Evolutionary conservation across 202 grass and related monocot genomes (phyloP), one percentile per base, ranked within the genome.

Genomic region (Brachypodium distachyon): DNA sequence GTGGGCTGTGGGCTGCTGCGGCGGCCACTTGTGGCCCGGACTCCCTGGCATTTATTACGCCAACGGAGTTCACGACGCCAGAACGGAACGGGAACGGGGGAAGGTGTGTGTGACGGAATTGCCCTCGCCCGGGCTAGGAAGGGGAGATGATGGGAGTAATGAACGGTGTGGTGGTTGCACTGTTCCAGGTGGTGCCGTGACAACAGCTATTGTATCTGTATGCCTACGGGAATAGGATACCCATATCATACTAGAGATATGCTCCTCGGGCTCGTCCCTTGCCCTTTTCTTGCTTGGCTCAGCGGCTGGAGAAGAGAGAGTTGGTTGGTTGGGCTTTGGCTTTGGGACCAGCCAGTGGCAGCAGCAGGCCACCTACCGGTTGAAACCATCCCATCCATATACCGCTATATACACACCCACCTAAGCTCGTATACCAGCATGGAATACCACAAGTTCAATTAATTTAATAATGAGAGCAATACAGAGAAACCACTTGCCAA

Each of bases 151-250:
- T 37, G 21, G 60, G 34, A 63, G 33, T 41, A 53, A 37, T n/a
- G 69, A 13, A 0, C 26, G 68, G 68, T 38, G 68, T 16, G 69
- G 69, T 72, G 32, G 69, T 72, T 72, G 70, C 34, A 56, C 70
- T 73, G 70, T 73, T 73, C 70, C 69, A 72, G 69, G 49, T 70
- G 67, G 47, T 48, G 66, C 23, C 54, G 44, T 66, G 61, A 40
- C 64, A 67, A 67, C 64, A 11, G 64, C 36, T 28, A n/a, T n/a
- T n/a, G n/a, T n/a, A n/a, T n/a, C n/a, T n/a, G n/a, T n/a, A 40
- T 0, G 26, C 21, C 63, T 66, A 42, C 16, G 38, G 63, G 64
- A 46, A 26, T 46, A 67, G 64, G 64, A 67, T 67, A 44, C 63
- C 39, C 61, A 42, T n/a, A n/a, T 65, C 6, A 4, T 65, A 12